Base-by-base conservation (phyloP, 106 monocot species). In the Allium cepa region DNA sequence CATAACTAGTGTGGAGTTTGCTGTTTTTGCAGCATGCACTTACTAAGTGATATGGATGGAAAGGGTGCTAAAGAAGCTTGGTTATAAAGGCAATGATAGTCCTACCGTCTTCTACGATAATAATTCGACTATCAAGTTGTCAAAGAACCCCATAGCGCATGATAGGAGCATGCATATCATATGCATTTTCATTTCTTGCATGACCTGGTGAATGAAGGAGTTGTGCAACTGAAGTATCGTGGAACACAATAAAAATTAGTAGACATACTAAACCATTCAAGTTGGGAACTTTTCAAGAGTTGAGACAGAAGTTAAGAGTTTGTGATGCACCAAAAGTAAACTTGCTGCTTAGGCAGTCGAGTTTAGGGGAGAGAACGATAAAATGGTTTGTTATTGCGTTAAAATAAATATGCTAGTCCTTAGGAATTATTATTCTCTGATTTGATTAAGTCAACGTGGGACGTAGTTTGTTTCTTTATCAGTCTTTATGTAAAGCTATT, bases 121-220 rank as follows among this genome's bases (percentile, higher is more conserved):
- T 56, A 56, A 4, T 56, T 56, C 4, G n/a, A 56, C 4, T n/a
- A 56, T 56, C 56, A 56, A 56, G 56, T 56, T 56, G 56, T 56
- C 56, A 56, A n/a, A 56, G 56, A 56, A 56, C 56, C 56, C 56
- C 56, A 4, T 56, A 5, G 4, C 4, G 56, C 56, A 56, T n/a
- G 56, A 4, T n/a, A 56, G 4, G 4, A 56, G 56, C 56, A 56
- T 13, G 4, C 4, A n/a, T n/a, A n/a, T 56, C 3, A 5, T 56
- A 4, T 56, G 56, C 56, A 1, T 11, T 2, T 56, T 5, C 56
- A 56, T n/a, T 56, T 56, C 56, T n/a, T 56, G n/a, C 4, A 4
- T 56, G 56, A 56, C n/a, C 56, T 56, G 56, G 56, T 56, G 4
- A 56, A 56, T 56, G 56, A 56, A 56, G n/a, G 56, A 56, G 56